Base-by-base conservation (phyloP, 768 basidiomycete genomes). In the Tephrocybe sp. region DNA sequence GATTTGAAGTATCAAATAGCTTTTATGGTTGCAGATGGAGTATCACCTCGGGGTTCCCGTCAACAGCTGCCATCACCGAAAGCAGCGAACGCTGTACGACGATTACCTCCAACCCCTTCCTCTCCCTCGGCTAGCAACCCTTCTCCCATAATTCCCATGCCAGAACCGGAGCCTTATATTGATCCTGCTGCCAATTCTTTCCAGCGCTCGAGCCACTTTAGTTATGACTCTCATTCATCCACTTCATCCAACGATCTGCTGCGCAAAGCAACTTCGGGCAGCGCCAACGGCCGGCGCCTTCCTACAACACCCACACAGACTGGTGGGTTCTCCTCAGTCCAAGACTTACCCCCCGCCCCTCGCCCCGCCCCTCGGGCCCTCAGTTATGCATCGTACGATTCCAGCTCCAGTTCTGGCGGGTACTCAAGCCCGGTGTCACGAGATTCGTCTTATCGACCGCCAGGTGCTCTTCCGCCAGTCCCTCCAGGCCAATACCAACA, bases 51-150 rank as follows among this genome's bases (percentile, higher is more conserved):
- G 27, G 50, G 40, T 43, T 35, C 44, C 36, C 35, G 50, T 18
- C 35, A 60, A 41, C 48, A 53, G 22, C 39, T 65, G 43, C 59
- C 53, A 26, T 64, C 67, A 38, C 54, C 62, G 51, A 62, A 59
- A 57, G 47, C 66, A 40, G n/a, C n/a, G n/a, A 58, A 63, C 48
- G 55, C 58, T 42, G 54, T 64, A 36, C 68, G 76, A 44, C 71
- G 72, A 35, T 63, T 79, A 27, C 77, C 77, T 5, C 75, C 73
- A 22, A 76, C 75, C 7, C 77, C 77, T 27, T 68, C 62, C 22
- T 45, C 53, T 25, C 64, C 72, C n/a, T 63, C 69, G 16, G 56
- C 64, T 12, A 34, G 2, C 32, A 57, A 60, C 5, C 46, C 60
- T 19, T 61, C 64, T 8, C 55, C 66, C 24, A 58, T 59, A 15